Conservation (phyloP, 208 protist species). For the Wallacemonas sp. region DNA sequence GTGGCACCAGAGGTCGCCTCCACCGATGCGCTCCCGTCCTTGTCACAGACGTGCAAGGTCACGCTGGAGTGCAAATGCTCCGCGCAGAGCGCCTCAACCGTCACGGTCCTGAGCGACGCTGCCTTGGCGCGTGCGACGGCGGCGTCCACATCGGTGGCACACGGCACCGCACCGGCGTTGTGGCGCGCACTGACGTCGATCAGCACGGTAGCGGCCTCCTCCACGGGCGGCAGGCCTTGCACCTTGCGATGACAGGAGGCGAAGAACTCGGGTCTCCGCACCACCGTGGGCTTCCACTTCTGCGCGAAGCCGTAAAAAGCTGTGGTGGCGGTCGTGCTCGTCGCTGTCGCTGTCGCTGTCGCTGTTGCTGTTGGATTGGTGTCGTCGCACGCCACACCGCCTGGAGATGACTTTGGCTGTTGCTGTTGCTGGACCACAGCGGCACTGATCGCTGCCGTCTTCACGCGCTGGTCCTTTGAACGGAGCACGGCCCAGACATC, state of each 20-base stretch:
- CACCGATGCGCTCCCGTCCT: too few species aligned
- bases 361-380: neutral
- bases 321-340: neutral
- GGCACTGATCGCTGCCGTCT: constrained; percentile 1
- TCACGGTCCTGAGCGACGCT: constrained; percentile 4
- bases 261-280: constrained; percentile 16
- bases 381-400: neutral
- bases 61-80: constrained; percentile 82
- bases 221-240: neutral
- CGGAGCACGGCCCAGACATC: constrained; percentile 46
- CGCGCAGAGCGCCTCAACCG: constrained; percentile 56
- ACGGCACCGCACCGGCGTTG: neutral
- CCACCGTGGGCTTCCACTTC: neutral
- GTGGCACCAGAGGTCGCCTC: too few species aligned
- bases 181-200: neutral
- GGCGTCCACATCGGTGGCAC: neutral
- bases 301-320: constrained; percentile 1
- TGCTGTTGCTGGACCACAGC: neutral
- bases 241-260: neutral
- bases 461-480: constrained; percentile 40
- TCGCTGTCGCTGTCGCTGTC: neutral
- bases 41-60: constrained; percentile 18
- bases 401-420: neutral
- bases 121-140: neutral
- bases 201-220: neutral